These are phyloP conservation scores for Neonectria punicea DNA, from an alignment of 2,329 filamentous ascomycete species.

Conservation along the genomic window DNA sequence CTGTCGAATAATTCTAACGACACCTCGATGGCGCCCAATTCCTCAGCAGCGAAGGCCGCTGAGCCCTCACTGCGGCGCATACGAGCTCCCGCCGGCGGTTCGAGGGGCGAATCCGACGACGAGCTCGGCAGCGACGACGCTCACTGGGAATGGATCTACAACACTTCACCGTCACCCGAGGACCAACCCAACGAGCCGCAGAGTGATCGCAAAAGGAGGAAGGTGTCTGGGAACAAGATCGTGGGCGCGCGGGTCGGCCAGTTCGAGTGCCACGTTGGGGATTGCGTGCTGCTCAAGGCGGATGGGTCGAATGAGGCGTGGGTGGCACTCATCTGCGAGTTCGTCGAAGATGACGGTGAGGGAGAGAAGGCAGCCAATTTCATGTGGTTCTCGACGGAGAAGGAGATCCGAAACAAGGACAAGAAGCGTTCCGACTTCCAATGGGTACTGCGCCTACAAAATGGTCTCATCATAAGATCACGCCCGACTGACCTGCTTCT, in stretches of 20 bases:
- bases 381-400: slow-evolving; percentile 95
- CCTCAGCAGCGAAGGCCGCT: slow-evolving; percentile 26
- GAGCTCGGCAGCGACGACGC: slow-evolving; percentile 79
- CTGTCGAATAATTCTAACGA: slow-evolving; percentile 22
- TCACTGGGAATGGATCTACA: slow-evolving; percentile 85
- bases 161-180: slow-evolving; percentile 45
- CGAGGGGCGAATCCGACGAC: slow-evolving; percentile 86
- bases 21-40: slow-evolving; percentile 41
- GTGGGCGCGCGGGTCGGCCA: slow-evolving; percentile 83
- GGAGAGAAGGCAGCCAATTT: slow-evolving; percentile 82
- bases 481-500: not conserved
- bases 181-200: slow-evolving; percentile 40
- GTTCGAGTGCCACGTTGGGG: slow-evolving; percentile 84
- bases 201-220: slow-evolving; percentile 50
- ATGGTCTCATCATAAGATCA: not conserved
- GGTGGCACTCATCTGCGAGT: slow-evolving; percentile 89
- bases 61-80: slow-evolving; percentile 34
- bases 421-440: slow-evolving; percentile 86
- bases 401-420: slow-evolving; percentile 84
- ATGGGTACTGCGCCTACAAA: slow-evolving; percentile 58
- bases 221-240: slow-evolving; percentile 62
- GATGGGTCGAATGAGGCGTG: slow-evolving; percentile 89
- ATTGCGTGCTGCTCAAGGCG: slow-evolving; percentile 87
- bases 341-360: slow-evolving; percentile 75
- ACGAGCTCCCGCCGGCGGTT: slow-evolving; percentile 61